These are phyloP conservation scores for Carex cristatella DNA, from an alignment of 176 grass and related monocot genomes.

Conservation along the genomic window DNA sequence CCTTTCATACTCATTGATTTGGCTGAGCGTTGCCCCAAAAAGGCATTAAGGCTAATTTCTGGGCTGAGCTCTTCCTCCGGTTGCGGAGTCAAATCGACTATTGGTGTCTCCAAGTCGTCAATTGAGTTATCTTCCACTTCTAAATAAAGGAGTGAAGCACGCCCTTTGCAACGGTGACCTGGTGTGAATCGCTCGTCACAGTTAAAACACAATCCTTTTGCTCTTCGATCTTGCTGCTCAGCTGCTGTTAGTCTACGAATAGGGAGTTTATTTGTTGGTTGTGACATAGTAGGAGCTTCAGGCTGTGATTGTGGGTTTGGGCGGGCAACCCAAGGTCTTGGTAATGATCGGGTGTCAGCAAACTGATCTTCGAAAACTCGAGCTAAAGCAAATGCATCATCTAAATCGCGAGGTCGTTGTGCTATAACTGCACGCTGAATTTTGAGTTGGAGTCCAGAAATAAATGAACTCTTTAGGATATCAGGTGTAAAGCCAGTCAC, in stretches of 20 bases:
- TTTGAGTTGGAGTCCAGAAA: neutral
- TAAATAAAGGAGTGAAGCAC: conserved; percentile 7
- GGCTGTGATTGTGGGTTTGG: neutral
- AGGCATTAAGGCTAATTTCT: conserved; percentile 10
- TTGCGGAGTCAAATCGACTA: neutral
- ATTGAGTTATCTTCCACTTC: neutral
- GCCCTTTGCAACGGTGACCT: conserved; percentile 6
- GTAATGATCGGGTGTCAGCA: neutral
- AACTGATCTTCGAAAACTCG: conserved; percentile 11
- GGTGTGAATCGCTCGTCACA: neutral
- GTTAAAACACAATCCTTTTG: conserved; percentile 6
- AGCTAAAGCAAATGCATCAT: conserved; percentile 12
- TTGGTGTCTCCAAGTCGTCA: neutral
- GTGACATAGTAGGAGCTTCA: neutral
- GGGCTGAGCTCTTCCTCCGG: neutral
- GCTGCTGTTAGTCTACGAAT: neutral
- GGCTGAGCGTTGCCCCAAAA: no score
- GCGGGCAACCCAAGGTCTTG: neutral
- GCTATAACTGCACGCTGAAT: conserved; percentile 4
- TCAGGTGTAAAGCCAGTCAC: conserved; percentile 6
- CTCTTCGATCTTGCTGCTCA: neutral
- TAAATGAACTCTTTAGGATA: neutral
- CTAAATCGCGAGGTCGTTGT: neutral
- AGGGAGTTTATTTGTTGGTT: neutral
- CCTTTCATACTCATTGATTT: conserved; percentile 12